Evolutionary conservation across 2,329 filamentous ascomycete species (phyloP).

Genomic region (Exophiala xenobiotica): DNA sequence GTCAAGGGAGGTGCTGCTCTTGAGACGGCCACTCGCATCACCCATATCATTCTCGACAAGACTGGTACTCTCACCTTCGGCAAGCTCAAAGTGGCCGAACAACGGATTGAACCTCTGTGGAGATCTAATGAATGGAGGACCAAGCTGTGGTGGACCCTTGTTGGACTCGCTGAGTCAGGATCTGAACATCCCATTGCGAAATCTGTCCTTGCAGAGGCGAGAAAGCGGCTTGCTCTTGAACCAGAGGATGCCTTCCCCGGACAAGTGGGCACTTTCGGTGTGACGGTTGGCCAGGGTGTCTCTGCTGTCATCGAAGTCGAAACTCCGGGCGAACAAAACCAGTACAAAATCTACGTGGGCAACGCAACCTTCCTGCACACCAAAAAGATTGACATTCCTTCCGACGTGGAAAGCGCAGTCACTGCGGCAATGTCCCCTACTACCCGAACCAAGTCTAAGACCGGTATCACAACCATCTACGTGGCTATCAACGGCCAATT

Average conservation of each 20-base stretch:
- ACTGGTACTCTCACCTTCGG: slow-evolving; percentile 92
- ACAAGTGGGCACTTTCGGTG: slow-evolving; percentile 79
- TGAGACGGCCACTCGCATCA: slow-evolving; percentile 86
- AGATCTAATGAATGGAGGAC: slow-evolving; percentile 64
- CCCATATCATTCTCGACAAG: slow-evolving; percentile 89
- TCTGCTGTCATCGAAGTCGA: slow-evolving; percentile 69
- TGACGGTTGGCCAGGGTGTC: slow-evolving; percentile 80
- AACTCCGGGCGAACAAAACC: slow-evolving; percentile 63
- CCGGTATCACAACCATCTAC: slow-evolving; percentile 87
- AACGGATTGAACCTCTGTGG: slow-evolving; percentile 69
- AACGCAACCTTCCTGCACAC: slow-evolving; percentile 75
- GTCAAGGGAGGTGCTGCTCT: slow-evolving; percentile 93
- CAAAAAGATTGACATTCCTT: slow-evolving; percentile 59
- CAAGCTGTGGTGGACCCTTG: slow-evolving; percentile 89
- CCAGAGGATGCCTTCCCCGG: slow-evolving; percentile 76
- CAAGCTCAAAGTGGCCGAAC: slow-evolving; percentile 86
- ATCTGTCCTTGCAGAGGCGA: slow-evolving; percentile 75
- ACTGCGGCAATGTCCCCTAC: slow-evolving; percentile 28
- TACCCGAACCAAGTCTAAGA: slow-evolving; percentile 34
- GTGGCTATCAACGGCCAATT: slow-evolving; percentile 81
- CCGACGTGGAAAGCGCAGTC: slow-evolving; percentile 40
- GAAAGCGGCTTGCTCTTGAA: slow-evolving; percentile 69
- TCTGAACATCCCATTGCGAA: slow-evolving; percentile 96
- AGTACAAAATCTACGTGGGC: slow-evolving; percentile 77
- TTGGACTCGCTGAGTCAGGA: slow-evolving; percentile 91